Conservation (phyloP, 2,329 filamentous ascomycete genomes). For the Diaporthe batatas region DNA sequence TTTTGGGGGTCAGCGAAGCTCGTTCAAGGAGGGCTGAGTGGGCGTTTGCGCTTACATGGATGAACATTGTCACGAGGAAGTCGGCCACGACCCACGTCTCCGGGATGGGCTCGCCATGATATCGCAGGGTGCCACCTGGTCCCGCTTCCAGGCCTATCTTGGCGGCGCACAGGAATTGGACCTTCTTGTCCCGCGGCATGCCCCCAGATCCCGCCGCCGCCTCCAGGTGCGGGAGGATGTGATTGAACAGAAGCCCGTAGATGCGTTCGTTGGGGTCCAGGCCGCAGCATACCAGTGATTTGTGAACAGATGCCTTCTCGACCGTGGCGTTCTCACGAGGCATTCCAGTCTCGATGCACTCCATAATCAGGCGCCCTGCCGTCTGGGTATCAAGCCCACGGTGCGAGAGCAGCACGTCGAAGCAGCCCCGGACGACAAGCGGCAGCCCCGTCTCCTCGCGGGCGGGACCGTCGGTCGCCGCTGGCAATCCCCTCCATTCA, state of each 20-base stretch:
- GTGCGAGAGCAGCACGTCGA: neutral
- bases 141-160: neutral
- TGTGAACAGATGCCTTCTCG: neutral
- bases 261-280: neutral
- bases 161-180: neutral
- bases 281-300: neutral
- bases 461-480: neutral
- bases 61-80: neutral
- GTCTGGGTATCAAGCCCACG: neutral
- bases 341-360: neutral
- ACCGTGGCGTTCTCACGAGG: neutral
- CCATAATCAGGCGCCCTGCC: neutral
- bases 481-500: neutral
- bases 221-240: neutral
- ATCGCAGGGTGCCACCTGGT: neutral
- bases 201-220: neutral
- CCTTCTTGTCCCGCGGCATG: neutral
- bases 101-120: neutral
- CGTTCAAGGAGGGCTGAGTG: too few relatives aligned
- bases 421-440: neutral
- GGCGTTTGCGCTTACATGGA: neutral
- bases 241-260: neutral
- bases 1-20: neutral
- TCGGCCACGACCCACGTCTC: neutral
- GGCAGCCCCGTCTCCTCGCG: neutral